These are phyloP conservation scores for Mycena haematopus DNA, from an alignment of 768 basidiomycete genomes.

Conservation along the genomic window DNA sequence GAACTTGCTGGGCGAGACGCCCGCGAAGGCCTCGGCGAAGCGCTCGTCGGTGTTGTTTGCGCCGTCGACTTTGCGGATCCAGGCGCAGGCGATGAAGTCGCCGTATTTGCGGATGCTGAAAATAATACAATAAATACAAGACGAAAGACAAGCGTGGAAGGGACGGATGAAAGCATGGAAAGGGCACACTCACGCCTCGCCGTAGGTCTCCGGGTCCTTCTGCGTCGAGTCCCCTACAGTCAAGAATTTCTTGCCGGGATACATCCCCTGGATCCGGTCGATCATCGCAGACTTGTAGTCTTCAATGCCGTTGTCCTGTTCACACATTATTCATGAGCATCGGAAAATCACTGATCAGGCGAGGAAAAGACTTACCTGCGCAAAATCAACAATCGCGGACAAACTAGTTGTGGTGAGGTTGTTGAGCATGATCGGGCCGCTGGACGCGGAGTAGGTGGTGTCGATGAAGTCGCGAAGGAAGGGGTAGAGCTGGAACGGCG, in stretches of 20 bases:
- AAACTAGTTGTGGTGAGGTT: conserved; percentile 46
- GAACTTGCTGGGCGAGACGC: conserved; percentile 40
- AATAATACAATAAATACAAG: background rate
- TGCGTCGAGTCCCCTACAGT: conserved; percentile 53
- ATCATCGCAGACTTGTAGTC: conserved; percentile 47
- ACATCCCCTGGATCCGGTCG: conserved; percentile 46
- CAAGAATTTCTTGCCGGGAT: conserved; percentile 50
- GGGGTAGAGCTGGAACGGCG: conserved; percentile 53
- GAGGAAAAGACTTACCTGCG: conserved; percentile 6
- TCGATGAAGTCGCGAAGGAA: conserved; percentile 49
- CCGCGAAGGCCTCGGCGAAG: conserved; percentile 44
- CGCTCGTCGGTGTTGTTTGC: conserved; percentile 47
- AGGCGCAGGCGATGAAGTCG: conserved; percentile 46
- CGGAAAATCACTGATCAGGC: no score
- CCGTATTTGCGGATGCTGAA: conserved; percentile 44
- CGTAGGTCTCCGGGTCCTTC: conserved; percentile 54
- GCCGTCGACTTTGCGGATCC: conserved; percentile 53
- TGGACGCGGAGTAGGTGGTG: conserved; percentile 40
- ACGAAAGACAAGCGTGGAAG: background rate
- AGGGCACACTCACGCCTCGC: conserved; percentile 41
- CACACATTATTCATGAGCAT: background rate
- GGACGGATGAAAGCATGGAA: background rate
- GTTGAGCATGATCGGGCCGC: conserved; percentile 47
- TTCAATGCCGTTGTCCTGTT: conserved; percentile 34
- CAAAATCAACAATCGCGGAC: conserved; percentile 37